Base-by-base conservation (phyloP, 805 yeast genomes). In the Wickerhamiella alocasiicola region DNA sequence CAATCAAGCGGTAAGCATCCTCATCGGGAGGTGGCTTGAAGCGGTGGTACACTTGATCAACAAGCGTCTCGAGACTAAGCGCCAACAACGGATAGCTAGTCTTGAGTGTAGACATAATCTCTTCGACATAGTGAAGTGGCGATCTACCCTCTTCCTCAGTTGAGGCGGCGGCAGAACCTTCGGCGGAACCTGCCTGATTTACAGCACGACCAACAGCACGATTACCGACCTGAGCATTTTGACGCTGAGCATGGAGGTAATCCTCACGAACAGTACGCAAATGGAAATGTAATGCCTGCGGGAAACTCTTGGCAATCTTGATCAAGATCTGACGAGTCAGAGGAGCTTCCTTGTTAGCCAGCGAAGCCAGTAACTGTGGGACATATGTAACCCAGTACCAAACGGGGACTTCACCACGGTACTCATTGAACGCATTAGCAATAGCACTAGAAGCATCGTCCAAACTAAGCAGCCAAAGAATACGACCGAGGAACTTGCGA, bases 381-480 rank as follows among this genome's bases (percentile, higher is more conserved):
- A 91, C 85, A 54, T 81, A 91, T 0, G 97, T 84, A 33, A 91
- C 84, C 97, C 97, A 91, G 59, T 88, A 88, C 99, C 99, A 91
- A 2, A 88, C 95, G 4, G 99, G 98, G 31, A 84, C 84, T 48
- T 93, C 99, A 16, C 97, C 96, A 47, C 87, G 74, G 58, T 83
- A 91, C 37, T 81, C 76, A 42, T 85, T 95, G 60, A 88, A 88
- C 0, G 96, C 94, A 46, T 76, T 76, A 0, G 93, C 74, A 35
- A 91, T 66, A 0, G 85, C 72, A 1, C 93, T 94, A 4, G 74
- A 66, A 1, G 79, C 66, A 57, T 91, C 95, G 60, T 91, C 97
- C 61, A 88, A 66, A 46, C 95, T 78, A 41, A 91, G 77, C 46
- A 91, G 70, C 98, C 98, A 91, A 41, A 91, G 66, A 37, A 93